Evolutionary conservation across 164 flowering plant species (phyloP), one percentile per base, ranked within the genome.

Genomic region (Cinnamomum micranthum): DNA sequence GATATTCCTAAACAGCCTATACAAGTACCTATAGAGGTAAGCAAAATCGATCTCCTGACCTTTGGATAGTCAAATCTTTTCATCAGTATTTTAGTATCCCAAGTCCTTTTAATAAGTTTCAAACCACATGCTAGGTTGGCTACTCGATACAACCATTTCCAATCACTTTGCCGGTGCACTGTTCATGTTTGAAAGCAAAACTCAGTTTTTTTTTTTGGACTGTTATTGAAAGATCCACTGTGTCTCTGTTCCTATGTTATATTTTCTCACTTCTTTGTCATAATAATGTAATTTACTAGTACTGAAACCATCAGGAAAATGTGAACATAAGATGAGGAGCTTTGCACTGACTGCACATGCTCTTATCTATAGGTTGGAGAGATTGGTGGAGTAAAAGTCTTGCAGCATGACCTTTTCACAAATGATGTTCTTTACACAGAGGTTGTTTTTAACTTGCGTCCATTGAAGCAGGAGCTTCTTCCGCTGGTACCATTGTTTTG

Each of bases 341-440:
- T 68, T 24, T 60, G 68, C 24, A 73, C 62, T 31, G 20, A 68
- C 71, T 65, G 24, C n/a, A 58, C 51, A 27, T 77, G 17, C 31
- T 31, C 66, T 68, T 70, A 15, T 22, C 65, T 81, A 79, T 75
- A 96, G 98, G 82, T 94, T 77, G 98, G 95, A 62, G 88, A 88
- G 67, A 90, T 94, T 65, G 82, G 87, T 74, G 99, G 95, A 50
- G 97, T 90, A 60, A 90, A 83, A 77, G 89, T 91, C 72, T 83
- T 96, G 87, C 85, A 81, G 80, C 99, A 96, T 80, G 96, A 94
- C 68, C 94, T 96, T 60, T 94, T 92, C 85, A 96, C 99, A 71
- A 94, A 96, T 82, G 98, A 94, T 83, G 97, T 96, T 72, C 89
- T 96, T 51, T 96, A 96, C 80, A 71, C 92, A 69, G 97, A 96